phyloP scores from a whole-genome alignment of 2,329 filamentous ascomycete genomes.

The Aspergillus amoenus region DNA sequence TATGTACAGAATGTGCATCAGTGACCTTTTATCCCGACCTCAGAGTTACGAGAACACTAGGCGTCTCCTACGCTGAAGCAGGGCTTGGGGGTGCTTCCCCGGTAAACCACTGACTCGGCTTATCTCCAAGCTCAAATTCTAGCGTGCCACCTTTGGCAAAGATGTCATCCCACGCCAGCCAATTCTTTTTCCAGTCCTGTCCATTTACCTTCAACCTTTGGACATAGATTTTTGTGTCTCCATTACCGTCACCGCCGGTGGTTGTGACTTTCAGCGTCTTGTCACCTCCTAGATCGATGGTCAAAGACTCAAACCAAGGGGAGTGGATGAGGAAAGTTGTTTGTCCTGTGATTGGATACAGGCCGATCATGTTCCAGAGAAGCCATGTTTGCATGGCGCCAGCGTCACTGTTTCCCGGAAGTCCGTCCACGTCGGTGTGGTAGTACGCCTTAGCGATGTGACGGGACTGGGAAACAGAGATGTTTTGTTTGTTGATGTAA shows the following conservation, averaged over 20 bases:
- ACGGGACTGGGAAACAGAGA: slow-evolving; percentile 59
- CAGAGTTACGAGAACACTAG: background rate
- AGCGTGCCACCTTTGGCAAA: slow-evolving; percentile 64
- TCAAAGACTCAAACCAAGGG: slow-evolving; percentile 62
- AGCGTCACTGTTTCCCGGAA: slow-evolving; percentile 70
- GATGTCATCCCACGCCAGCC: slow-evolving; percentile 66
- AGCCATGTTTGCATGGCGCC: slow-evolving; percentile 73
- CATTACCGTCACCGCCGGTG: slow-evolving; percentile 47
- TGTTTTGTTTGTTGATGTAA: slow-evolving; percentile 63
- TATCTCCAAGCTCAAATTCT: slow-evolving; percentile 62
- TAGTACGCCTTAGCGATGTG: slow-evolving; percentile 62
- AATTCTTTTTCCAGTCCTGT: slow-evolving; percentile 59
- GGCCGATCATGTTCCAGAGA: slow-evolving; percentile 67
- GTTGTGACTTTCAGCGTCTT: slow-evolving; percentile 58
- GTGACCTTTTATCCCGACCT: background rate
- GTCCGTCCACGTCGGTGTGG: slow-evolving; percentile 52
- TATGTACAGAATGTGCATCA: background rate
- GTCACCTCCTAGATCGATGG: slow-evolving; percentile 56
- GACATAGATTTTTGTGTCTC: slow-evolving; percentile 56
- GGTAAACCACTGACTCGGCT: slow-evolving; percentile 57
- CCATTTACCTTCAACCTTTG: slow-evolving; percentile 68
- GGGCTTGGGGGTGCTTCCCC: slow-evolving; percentile 63
- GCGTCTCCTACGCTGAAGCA: slow-evolving; percentile 32
- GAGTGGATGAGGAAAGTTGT: slow-evolving; percentile 65
- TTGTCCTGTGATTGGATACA: slow-evolving; percentile 68